These are phyloP conservation scores for Kregervanrija pseudodelftensis DNA, from an alignment of 805 yeast species.

Conservation along the genomic window DNA sequence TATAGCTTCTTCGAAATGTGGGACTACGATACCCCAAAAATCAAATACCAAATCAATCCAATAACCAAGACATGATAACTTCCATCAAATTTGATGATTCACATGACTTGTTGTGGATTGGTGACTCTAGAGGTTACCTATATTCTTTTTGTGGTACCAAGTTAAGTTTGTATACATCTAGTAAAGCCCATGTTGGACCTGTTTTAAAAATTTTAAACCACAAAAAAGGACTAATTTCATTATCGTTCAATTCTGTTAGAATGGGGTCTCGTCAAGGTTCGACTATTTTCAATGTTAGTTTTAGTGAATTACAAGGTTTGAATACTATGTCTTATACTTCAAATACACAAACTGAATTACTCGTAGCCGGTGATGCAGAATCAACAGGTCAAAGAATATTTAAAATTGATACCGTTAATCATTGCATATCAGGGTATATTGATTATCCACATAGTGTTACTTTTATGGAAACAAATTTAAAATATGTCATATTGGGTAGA, in stretches of 20 bases:
- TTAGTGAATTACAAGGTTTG: constrained; percentile 27
- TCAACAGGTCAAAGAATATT: constrained; percentile 27
- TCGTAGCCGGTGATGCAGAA: constrained; percentile 34
- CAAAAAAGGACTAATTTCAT: constrained; percentile 50
- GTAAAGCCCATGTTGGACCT: constrained; percentile 42
- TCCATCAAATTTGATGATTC: constrained; percentile 53
- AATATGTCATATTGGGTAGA: constrained; percentile 52
- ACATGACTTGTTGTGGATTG: constrained; percentile 82
- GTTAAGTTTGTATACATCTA: constrained; percentile 51
- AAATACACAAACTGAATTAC: constrained; percentile 34
- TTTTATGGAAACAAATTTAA: constrained; percentile 42
- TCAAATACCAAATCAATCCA: constrained; percentile 9
- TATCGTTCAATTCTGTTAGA: constrained; percentile 45
- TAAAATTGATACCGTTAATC: constrained; percentile 36
- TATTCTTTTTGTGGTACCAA: constrained; percentile 38
- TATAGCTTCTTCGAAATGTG: too few species aligned
- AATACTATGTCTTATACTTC: constrained; percentile 36
- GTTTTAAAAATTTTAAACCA: constrained; percentile 48
- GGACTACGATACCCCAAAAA: constrained; percentile 17
- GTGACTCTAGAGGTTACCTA: constrained; percentile 54
- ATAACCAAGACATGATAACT: constrained; percentile 19
- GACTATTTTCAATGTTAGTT: constrained; percentile 26
- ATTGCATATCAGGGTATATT: constrained; percentile 28
- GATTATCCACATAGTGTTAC: constrained; percentile 40
- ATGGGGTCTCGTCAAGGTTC: constrained; percentile 55